These are phyloP conservation scores for Neurospora sp. DNA, from an alignment of 495 filamentous ascomycete genomes.

Conservation along the genomic window DNA sequence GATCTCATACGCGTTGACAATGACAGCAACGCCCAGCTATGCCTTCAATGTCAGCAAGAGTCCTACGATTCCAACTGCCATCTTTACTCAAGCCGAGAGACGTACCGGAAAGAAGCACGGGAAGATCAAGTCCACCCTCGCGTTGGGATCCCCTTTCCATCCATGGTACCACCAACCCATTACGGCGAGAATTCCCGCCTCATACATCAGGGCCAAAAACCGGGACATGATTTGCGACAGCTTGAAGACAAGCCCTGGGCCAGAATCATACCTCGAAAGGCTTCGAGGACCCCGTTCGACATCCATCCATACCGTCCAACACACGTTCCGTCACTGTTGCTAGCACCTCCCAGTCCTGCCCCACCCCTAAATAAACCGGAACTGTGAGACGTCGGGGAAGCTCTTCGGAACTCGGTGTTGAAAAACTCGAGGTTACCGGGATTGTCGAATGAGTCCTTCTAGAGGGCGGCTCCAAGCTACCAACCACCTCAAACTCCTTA, in stretches of 20 bases:
- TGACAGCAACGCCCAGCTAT: conserved; percentile 6
- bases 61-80: not conserved
- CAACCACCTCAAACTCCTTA: not conserved
- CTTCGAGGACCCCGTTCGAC: not conserved
- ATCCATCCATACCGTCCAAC: not conserved
- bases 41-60: not conserved
- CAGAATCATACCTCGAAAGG: not conserved
- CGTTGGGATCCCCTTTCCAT: conserved; percentile 9
- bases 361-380: not conserved
- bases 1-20: conserved; percentile 12
- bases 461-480: not conserved
- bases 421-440: not conserved
- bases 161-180: conserved; percentile 10
- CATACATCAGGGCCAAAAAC: conserved; percentile 6
- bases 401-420: not conserved
- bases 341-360: not conserved
- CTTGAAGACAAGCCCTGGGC: conserved; percentile 12
- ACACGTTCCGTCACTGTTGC: not conserved
- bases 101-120: conserved; percentile 21
- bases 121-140: conserved; percentile 14
- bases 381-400: not conserved
- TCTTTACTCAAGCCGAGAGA: not conserved
- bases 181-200: conserved; percentile 8
- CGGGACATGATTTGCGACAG: conserved; percentile 7
- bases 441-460: not conserved